These are phyloP conservation scores for Strobilomyces confusus DNA, from an alignment of 768 basidiomycete genomes.

Conservation along the genomic window DNA sequence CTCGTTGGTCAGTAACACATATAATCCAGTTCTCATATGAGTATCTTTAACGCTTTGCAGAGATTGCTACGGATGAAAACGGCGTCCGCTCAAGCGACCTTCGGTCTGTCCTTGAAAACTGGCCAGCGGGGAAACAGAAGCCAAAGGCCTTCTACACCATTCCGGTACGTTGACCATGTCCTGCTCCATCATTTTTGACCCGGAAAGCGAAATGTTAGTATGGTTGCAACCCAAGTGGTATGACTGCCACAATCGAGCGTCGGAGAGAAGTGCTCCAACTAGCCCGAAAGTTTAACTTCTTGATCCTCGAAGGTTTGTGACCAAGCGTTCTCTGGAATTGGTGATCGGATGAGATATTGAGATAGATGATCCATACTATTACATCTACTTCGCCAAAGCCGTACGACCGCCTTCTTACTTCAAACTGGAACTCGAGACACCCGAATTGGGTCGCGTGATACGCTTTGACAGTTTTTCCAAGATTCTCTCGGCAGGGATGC, in stretches of 20 bases:
- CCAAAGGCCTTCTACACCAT: constrained; percentile 83
- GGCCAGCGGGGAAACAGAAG: constrained; percentile 67
- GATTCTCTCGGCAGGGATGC: constrained; percentile 70
- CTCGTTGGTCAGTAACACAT: constrained; percentile 45
- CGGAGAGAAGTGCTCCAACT: constrained; percentile 69
- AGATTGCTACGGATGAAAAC: constrained; percentile 71
- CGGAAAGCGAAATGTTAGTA: constrained; percentile 40
- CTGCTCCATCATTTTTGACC: constrained; percentile 4
- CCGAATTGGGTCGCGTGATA: constrained; percentile 71
- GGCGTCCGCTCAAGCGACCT: constrained; percentile 64
- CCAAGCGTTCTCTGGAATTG: background rate
- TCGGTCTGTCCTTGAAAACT: constrained; percentile 61
- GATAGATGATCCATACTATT: constrained; percentile 77
- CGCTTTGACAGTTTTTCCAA: constrained; percentile 92
- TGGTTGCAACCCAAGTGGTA: constrained; percentile 85
- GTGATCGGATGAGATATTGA: background rate
- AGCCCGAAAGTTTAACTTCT: constrained; percentile 66
- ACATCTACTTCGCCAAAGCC: constrained; percentile 66
- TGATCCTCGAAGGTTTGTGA: constrained; percentile 76
- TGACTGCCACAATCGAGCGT: constrained; percentile 66
- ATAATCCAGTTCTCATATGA: background rate
- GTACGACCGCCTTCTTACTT: constrained; percentile 78
- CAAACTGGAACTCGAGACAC: constrained; percentile 63
- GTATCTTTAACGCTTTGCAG: constrained; percentile 35
- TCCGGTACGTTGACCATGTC: constrained; percentile 42